These are phyloP conservation scores for Blastobotrys raffinosifermentans DNA, from an alignment of 1,139 yeast genomes.

Conservation along the genomic window DNA sequence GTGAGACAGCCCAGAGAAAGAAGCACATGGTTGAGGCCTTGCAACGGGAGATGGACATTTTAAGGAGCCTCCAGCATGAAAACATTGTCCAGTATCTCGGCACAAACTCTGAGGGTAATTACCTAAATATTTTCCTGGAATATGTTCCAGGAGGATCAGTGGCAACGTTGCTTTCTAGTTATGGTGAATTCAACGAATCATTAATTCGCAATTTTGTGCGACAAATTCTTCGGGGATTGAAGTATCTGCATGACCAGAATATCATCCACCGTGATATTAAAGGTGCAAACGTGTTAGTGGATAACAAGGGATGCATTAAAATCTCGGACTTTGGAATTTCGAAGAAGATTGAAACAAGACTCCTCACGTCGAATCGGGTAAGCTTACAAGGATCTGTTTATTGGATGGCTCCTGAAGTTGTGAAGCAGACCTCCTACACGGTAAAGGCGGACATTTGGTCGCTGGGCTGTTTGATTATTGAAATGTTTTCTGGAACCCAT, in stretches of 20 bases:
- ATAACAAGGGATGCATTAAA: conserved; percentile 84
- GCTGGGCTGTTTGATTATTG: conserved; percentile 83
- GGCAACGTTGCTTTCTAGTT: conserved; percentile 73
- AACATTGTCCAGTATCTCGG: conserved; percentile 91
- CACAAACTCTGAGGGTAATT: conserved; percentile 61
- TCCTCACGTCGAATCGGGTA: conserved; percentile 52
- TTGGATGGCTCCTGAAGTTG: conserved; percentile 99
- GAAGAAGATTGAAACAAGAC: conserved; percentile 51
- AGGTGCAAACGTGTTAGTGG: conserved; percentile 88
- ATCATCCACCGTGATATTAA: conserved; percentile 89
- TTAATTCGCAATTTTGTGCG: conserved; percentile 75
- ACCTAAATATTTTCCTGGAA: conserved; percentile 78
- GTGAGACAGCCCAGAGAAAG: conserved; percentile 42
- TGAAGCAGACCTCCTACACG: conserved; percentile 82
- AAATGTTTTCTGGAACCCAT: conserved; percentile 92
- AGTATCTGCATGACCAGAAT: conserved; percentile 73
- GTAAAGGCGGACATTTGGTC: conserved; percentile 95
- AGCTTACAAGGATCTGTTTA: conserved; percentile 90
- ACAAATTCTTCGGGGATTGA: conserved; percentile 76
- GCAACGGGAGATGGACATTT: conserved; percentile 74
- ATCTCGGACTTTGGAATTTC: conserved; percentile 94
- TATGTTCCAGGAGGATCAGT: conserved; percentile 98
- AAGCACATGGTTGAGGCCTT: conserved; percentile 72
- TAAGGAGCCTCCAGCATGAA: conserved; percentile 80
- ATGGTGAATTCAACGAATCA: conserved; percentile 92